A percentile compares a stretch with the other conserved stretches of the same genome.
phyloP scores from a whole-genome alignment of 106 monocot species.

The Narthecium ossifragum region DNA sequence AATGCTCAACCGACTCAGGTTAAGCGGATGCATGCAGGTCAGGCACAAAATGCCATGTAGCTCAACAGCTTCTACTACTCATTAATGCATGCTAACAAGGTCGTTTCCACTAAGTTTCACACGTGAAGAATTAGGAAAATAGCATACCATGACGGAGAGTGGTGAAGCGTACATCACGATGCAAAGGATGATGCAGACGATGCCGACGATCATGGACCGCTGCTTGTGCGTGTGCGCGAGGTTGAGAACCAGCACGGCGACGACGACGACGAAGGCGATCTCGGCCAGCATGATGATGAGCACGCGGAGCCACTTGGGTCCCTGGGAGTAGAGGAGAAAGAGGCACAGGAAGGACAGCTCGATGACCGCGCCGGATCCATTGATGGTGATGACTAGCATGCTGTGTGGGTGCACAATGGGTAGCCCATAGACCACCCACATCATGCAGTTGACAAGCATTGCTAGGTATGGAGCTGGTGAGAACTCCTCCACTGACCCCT shows the following conservation, averaged over 20 bases:
- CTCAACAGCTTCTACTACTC: too few species aligned
- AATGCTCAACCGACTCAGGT: not conserved
- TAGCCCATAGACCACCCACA: constrained; percentile 80
- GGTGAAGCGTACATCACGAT: constrained; percentile 69
- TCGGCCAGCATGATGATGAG: constrained; percentile 28
- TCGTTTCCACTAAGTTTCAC: too few species aligned
- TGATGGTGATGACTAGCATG: constrained; percentile 71
- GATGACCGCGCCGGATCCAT: constrained; percentile 54
- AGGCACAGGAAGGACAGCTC: constrained; percentile 58
- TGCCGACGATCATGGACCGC: constrained; percentile 57
- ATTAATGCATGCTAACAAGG: too few species aligned
- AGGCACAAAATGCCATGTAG: too few species aligned
- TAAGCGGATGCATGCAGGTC: not conserved
- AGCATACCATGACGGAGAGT: constrained; percentile 64
- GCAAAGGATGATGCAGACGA: constrained; percentile 59
- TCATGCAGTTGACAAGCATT: constrained; percentile 75
- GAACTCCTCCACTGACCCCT: constrained; percentile 72
- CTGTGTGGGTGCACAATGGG: constrained; percentile 68
- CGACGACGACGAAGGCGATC: constrained; percentile 31
- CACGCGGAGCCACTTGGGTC: constrained; percentile 26
- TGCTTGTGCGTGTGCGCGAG: constrained; percentile 37
- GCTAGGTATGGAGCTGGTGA: constrained; percentile 70
- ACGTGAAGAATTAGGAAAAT: not conserved
- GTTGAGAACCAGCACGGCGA: constrained; percentile 34
- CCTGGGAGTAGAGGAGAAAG: constrained; percentile 61